phyloP scores from a whole-genome alignment of 352 stramenopile genomes.

The Phytophthora agathidicida region DNA sequence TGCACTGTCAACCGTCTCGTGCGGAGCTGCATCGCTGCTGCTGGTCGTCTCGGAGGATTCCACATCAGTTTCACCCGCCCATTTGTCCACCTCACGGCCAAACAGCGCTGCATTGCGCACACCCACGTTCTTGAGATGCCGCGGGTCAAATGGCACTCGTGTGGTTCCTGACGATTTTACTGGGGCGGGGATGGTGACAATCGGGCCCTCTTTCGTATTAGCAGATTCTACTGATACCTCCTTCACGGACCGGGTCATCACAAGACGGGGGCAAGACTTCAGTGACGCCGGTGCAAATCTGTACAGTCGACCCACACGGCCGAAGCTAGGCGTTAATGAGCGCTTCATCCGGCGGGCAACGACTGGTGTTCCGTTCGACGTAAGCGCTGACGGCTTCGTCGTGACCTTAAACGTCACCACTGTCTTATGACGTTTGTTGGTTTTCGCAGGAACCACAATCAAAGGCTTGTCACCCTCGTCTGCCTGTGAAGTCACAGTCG shows the following conservation, averaged over 20 bases:
- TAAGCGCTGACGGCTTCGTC: not conserved
- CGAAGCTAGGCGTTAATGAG: slow-evolving; percentile 36
- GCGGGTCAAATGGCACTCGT: slow-evolving; percentile 59
- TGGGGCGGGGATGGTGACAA: not conserved
- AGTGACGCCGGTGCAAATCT: slow-evolving; percentile 29
- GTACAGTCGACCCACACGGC: slow-evolving; percentile 44
- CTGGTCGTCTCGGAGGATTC: slow-evolving; percentile 49
- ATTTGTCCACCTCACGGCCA: slow-evolving; percentile 71
- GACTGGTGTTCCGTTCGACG: not conserved
- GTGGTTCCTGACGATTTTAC: slow-evolving; percentile 4
- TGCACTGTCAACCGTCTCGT: slow-evolving; percentile 35
- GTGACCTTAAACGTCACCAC: slow-evolving; percentile 48
- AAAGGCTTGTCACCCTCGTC: slow-evolving; percentile 16
- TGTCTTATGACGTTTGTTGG: slow-evolving; percentile 29
- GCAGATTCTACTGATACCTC: slow-evolving; percentile 20
- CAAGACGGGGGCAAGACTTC: slow-evolving; percentile 28
- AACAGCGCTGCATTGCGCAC: slow-evolving; percentile 71
- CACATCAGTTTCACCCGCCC: slow-evolving; percentile 57
- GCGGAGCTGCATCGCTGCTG: slow-evolving; percentile 30
- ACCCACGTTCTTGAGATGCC: slow-evolving; percentile 60
- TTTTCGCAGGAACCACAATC: slow-evolving; percentile 16
- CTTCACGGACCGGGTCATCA: slow-evolving; percentile 37
- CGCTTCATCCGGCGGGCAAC: slow-evolving; percentile 23
- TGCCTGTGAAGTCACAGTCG: slow-evolving; percentile 18
- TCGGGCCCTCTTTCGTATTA: not conserved